A percentile compares a stretch with the other conserved stretches of the same genome.
phyloP scores from a whole-genome alignment of 225 moss, liverwort and hornwort species.

The Polytrichum commune region DNA sequence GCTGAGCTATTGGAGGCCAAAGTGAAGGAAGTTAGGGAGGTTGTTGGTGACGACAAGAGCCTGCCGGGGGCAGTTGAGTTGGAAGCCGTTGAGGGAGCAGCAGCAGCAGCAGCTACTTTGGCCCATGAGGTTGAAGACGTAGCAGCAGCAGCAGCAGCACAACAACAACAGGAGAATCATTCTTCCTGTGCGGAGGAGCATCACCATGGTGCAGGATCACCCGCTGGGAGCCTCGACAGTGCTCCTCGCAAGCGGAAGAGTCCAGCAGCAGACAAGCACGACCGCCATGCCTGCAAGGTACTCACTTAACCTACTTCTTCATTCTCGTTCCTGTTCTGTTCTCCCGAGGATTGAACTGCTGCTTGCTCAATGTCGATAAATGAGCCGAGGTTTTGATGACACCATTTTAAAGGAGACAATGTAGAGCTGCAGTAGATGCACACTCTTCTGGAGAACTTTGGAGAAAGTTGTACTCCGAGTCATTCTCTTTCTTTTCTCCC shows the following conservation, averaged over 20 bases:
- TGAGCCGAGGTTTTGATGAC: too few species aligned
- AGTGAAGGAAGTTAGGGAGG: conserved; percentile 15
- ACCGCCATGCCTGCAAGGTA: conserved; percentile 25
- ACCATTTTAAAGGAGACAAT: too few species aligned
- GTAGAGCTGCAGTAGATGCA: too few species aligned
- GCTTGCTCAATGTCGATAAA: background rate
- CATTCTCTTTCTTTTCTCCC: background rate
- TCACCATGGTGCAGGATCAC: conserved; percentile 23
- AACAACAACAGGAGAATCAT: conserved; percentile 20
- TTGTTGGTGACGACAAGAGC: conserved; percentile 33
- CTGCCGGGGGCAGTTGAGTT: conserved; percentile 47
- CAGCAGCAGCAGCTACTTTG: conserved; percentile 39
- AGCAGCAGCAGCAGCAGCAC: background rate
- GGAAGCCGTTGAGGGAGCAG: conserved; percentile 73
- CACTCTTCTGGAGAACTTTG: too few species aligned
- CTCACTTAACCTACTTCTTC: background rate
- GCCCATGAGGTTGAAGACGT: conserved; percentile 49
- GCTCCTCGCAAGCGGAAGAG: conserved; percentile 42
- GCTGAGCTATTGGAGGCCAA: conserved; percentile 16
- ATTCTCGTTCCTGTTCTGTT: background rate
- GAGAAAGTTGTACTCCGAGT: background rate
- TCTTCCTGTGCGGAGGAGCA: conserved; percentile 48
- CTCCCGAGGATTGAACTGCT: too few species aligned
- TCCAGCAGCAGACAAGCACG: conserved; percentile 22
- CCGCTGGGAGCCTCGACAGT: conserved; percentile 34